A percentile compares a stretch with the other conserved stretches of the same genome.
These are phyloP conservation scores for Paramecium pentaurelia DNA, from an alignment of 73 alveolate genomes.

Conservation along the genomic window DNA sequence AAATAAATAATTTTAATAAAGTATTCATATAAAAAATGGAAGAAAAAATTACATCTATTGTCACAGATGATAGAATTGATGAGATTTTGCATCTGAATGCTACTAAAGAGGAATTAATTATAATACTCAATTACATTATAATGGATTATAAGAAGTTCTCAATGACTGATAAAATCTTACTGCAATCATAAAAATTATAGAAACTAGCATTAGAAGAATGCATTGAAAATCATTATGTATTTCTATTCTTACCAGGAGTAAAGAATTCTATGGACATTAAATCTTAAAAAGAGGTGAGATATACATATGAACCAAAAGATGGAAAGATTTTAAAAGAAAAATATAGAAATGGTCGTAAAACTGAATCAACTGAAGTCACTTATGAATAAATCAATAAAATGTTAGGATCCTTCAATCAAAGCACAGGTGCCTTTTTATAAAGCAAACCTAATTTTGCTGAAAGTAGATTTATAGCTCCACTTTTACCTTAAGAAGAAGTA, in stretches of 20 bases:
- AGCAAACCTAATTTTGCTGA: neutral
- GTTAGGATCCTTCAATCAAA: neutral
- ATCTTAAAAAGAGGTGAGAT: neutral
- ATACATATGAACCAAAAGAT: neutral
- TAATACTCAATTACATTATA: neutral
- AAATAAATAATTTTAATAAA: neutral
- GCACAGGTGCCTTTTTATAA: slow-evolving; percentile 1
- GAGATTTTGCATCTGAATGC: neutral
- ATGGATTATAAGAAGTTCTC: neutral
- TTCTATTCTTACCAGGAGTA: neutral
- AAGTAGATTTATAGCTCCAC: slow-evolving; percentile 5
- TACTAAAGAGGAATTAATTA: neutral
- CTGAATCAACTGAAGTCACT: neutral
- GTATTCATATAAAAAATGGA: neutral
- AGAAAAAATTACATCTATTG: slow-evolving; percentile 3
- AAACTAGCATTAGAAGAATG: neutral
- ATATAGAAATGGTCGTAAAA: slow-evolving; percentile 10
- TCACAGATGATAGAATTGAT: slow-evolving; percentile 4
- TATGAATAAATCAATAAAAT: neutral
- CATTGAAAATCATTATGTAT: neutral
- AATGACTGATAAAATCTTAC: neutral
- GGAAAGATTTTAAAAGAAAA: neutral
- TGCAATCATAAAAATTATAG: neutral
- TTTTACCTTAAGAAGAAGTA: neutral
- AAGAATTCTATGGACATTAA: neutral